Percentiles rank a stretch among this genome's conserved stretches.
Evolutionary conservation across 768 basidiomycete species (phyloP).

Genomic region (Panellus pusillus): DNA sequence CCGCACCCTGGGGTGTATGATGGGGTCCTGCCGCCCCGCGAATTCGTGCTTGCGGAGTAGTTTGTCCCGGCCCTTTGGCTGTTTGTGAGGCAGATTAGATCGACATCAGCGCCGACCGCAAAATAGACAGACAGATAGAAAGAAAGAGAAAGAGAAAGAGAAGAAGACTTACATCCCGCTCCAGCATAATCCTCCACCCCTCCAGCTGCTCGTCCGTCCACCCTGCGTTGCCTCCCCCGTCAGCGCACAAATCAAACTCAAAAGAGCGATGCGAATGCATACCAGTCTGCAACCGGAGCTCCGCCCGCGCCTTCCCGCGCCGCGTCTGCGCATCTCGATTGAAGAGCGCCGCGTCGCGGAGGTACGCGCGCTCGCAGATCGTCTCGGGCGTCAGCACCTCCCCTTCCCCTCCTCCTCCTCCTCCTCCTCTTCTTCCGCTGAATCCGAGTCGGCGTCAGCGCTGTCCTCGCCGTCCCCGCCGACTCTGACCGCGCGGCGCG

Average conservation of each 20-base stretch:
- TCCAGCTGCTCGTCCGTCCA: constrained; percentile 87
- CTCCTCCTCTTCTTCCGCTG: constrained; percentile 25
- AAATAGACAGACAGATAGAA: not conserved
- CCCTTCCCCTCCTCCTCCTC: constrained; percentile 21
- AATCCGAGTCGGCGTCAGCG: constrained; percentile 37
- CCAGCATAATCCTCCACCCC: constrained; percentile 90
- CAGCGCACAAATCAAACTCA: not conserved
- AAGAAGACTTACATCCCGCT: constrained; percentile 69
- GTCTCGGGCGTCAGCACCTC: constrained; percentile 48
- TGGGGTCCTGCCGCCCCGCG: constrained; percentile 52
- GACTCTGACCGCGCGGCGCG: constrained; percentile 46
- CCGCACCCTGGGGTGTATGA: constrained; percentile 11
- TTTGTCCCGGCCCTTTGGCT: constrained; percentile 70
- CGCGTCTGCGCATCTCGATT: constrained; percentile 74
- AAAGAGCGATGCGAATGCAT: constrained; percentile 15
- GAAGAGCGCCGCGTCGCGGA: constrained; percentile 73
- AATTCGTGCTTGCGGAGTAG: constrained; percentile 79
- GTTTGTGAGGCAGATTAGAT: not conserved
- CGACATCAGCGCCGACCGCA: not conserved
- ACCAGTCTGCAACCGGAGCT: constrained; percentile 72
- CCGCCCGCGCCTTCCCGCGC: constrained; percentile 62
- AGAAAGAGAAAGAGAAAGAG: not conserved
- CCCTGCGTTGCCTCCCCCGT: constrained; percentile 35
- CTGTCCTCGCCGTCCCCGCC: constrained; percentile 60
- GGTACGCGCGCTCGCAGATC: constrained; percentile 74